A percentile compares a stretch with the other conserved stretches of the same genome.
Evolutionary conservation across 2,329 filamentous ascomycete genomes (phyloP).

Genomic region (Botryotinia globosa): DNA sequence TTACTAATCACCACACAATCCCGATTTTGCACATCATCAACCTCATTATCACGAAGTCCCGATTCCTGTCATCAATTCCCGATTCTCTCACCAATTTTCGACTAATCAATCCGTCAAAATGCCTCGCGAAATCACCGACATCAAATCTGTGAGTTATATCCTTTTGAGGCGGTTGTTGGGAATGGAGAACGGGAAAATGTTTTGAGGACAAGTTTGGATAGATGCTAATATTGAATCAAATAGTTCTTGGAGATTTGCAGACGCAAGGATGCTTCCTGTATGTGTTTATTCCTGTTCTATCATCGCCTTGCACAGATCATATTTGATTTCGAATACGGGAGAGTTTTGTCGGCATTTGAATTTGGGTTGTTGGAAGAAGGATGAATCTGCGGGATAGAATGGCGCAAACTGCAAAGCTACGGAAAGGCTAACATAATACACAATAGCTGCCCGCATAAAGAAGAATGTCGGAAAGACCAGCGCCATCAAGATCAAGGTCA

Average conservation of each 20-base stretch:
- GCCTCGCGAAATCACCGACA: slow-evolving; percentile 97
- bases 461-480: slow-evolving; percentile 72
- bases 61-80: slow-evolving; percentile 12
- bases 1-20: slow-evolving; percentile 26
- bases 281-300: slow-evolving; percentile 45
- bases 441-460: slow-evolving; percentile 84
- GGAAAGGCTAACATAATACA: slow-evolving; percentile 24
- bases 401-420: not conserved
- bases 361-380: not conserved
- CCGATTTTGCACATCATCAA: slow-evolving; percentile 19
- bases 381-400: slow-evolving; percentile 3
- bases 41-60: slow-evolving; percentile 22
- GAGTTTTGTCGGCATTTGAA: slow-evolving; percentile 9
- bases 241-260: slow-evolving; percentile 99
- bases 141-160: slow-evolving; percentile 68
- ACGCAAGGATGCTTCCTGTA: slow-evolving; percentile 99
- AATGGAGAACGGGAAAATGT: not conserved
- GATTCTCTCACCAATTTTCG: slow-evolving; percentile 26
- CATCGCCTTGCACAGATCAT: not conserved
- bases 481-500: slow-evolving; percentile 99
- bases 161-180: not conserved
- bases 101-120: slow-evolving; percentile 65
- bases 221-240: slow-evolving; percentile 19
- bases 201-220: not conserved
- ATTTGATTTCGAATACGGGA: not conserved